Evolutionary conservation across 768 basidiomycete species (phyloP).

Genomic region (Pleurotus platypus): DNA sequence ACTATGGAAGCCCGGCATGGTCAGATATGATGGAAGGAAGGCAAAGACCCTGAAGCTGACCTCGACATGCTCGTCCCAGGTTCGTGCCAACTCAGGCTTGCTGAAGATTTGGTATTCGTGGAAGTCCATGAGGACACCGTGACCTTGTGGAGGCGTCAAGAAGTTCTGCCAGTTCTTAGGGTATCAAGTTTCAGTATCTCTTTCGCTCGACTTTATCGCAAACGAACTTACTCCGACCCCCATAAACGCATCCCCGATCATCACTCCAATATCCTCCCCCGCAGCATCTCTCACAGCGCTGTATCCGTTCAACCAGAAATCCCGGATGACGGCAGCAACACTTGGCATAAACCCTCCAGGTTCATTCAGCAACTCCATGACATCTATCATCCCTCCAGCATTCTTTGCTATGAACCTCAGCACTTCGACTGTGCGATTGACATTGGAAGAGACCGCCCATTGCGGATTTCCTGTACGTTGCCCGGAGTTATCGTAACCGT

Average conservation of each 20-base stretch:
- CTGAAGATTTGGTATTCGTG: constrained; percentile 78
- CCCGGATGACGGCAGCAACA: constrained; percentile 26
- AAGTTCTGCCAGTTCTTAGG: constrained; percentile 57
- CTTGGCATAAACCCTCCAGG: constrained; percentile 49
- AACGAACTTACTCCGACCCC: constrained; percentile 18
- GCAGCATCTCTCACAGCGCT: constrained; percentile 47
- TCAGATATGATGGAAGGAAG: not conserved
- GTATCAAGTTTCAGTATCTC: not conserved
- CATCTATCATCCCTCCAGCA: constrained; percentile 54
- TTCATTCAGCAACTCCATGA: constrained; percentile 71
- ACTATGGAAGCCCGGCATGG: constrained; percentile 22
- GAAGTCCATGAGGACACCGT: constrained; percentile 66
- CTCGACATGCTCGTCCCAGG: constrained; percentile 53
- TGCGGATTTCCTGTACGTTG: constrained; percentile 50
- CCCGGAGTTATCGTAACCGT: constrained; percentile 76
- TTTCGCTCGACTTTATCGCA: no score
- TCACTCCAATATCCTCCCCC: constrained; percentile 48
- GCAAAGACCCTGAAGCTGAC: constrained; percentile 26
- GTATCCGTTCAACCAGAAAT: constrained; percentile 63
- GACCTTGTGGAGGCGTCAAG: constrained; percentile 46
- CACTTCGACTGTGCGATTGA: constrained; percentile 54
- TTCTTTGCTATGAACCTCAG: constrained; percentile 50
- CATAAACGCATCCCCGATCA: constrained; percentile 73
- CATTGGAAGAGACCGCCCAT: constrained; percentile 52
- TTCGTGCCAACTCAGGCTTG: constrained; percentile 46